Base-by-base conservation (phyloP, 1,139 yeast species). In the Lodderomyces oxycetoniae region DNA sequence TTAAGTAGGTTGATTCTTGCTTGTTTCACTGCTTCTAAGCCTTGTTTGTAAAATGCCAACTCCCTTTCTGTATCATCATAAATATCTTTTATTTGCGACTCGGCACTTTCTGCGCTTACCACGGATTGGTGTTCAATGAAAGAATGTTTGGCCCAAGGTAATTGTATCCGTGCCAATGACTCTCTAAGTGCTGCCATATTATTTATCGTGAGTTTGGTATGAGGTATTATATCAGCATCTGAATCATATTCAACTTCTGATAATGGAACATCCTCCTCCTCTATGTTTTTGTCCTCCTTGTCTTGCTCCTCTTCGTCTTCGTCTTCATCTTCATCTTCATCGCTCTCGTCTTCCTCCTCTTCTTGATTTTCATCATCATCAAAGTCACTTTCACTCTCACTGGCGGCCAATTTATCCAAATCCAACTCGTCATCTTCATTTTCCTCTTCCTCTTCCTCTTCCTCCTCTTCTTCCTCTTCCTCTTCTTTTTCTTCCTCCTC, bases 41-140 rank as follows among this genome's bases (percentile, higher is more conserved):
- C 95, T 65, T 93, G 98, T 57, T 86, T 88, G 61, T 89, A 91
- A 52, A 87, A 86, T 40, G 74, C 69, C 45, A 68, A 58, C 53
- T 68, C 74, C 48, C 74, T 79, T 60, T 88, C 91, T 33, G 96
- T 84, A 53, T 93, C 99, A 55, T 93, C 97, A 51, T 88, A 86
- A 42, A 89, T 84, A 56, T 93, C 97, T 56, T 79, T 86, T 52
- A 89, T 81, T 36, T 71, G 76, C 8, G 68, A 53, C 53, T 78
- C 87, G 30, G 84, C 72, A 33, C 72, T 71, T 19, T 67, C 74
- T 10, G 68, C 67, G 34, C 89, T 71, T 12, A 79, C 72, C 27
- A 89, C 62, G 14, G 87, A 61, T 61, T 87, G 88, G 57, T 87
- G 95, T 62, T 91, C 96, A 42, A 73, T 75, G 61, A 91, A 91